A percentile compares a stretch with the other conserved stretches of the same genome.
These are phyloP conservation scores for Calonectria honghensis DNA, from an alignment of 2,329 filamentous ascomycete species.

Conservation along the genomic window DNA sequence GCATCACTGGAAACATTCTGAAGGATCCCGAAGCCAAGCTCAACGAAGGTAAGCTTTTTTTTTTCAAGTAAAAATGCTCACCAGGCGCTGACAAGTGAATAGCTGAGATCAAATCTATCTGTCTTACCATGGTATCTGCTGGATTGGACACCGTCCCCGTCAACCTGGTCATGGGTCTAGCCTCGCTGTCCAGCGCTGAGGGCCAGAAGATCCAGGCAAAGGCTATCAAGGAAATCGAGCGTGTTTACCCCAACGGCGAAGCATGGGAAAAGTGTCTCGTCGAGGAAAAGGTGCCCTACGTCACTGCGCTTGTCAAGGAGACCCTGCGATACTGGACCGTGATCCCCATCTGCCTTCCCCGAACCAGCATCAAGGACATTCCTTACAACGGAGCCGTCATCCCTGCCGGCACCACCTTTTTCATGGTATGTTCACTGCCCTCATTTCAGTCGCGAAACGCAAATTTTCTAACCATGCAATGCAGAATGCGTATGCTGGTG, in stretches of 20 bases:
- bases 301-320: constrained; percentile 87
- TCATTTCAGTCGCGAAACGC: neutral
- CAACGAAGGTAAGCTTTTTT: constrained; percentile 57
- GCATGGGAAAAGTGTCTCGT: constrained; percentile 84
- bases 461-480: neutral
- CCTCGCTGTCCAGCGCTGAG: constrained; percentile 80
- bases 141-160: constrained; percentile 88
- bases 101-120: constrained; percentile 88
- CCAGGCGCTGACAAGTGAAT: neutral
- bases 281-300: constrained; percentile 85
- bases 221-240: constrained; percentile 81
- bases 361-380: constrained; percentile 83
- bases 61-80: no score
- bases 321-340: constrained; percentile 86
- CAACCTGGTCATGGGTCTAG: constrained; percentile 87
- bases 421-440: constrained; percentile 73
- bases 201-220: constrained; percentile 82
- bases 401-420: constrained; percentile 85
- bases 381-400: constrained; percentile 80
- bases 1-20: constrained; percentile 71
- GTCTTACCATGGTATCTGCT: constrained; percentile 87
- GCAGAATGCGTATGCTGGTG: constrained; percentile 82
- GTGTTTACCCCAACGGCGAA: constrained; percentile 82
- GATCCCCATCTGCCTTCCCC: constrained; percentile 85
- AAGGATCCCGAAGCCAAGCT: constrained; percentile 68